These are phyloP conservation scores for Fagopyrum tataricum DNA, from an alignment of 148 eudicot species.

Conservation along the genomic window DNA sequence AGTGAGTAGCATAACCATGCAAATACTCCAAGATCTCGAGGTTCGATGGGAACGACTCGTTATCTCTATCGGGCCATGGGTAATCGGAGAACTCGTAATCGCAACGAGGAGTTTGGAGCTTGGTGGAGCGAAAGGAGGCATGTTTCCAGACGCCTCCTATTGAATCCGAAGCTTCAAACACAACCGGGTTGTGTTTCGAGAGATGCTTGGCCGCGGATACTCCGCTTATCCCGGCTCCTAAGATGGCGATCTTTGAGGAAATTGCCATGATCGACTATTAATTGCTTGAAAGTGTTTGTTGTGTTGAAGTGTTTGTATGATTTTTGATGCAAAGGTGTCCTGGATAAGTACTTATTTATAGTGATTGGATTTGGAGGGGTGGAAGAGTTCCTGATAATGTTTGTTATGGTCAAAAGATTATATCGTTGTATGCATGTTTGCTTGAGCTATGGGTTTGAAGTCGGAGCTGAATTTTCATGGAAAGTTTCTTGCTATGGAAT, in stretches of 20 bases:
- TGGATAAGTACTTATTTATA: neutral
- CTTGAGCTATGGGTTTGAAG: neutral
- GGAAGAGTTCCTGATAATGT: neutral
- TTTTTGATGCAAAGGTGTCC: no score
- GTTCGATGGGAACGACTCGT: constrained; percentile 51
- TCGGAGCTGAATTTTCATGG: constrained; percentile 4
- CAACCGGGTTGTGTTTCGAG: constrained; percentile 46
- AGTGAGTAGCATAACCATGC: constrained; percentile 57
- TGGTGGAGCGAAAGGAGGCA: constrained; percentile 53
- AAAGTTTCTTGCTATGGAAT: neutral
- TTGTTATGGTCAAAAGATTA: constrained; percentile 4
- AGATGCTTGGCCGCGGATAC: constrained; percentile 88
- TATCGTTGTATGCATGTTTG: neutral
- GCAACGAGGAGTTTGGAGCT: constrained; percentile 85
- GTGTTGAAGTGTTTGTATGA: neutral
- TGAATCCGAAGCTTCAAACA: constrained; percentile 71
- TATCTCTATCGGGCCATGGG: constrained; percentile 78
- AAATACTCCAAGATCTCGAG: constrained; percentile 62
- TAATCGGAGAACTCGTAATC: constrained; percentile 90
- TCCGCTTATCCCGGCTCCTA: constrained; percentile 93
- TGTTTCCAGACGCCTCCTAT: constrained; percentile 92
- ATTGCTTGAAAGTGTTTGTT: neutral
- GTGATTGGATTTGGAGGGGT: neutral
- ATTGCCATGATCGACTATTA: neutral
- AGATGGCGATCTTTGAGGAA: constrained; percentile 49